Evolutionary conservation across 2,329 filamentous ascomycete species (phyloP), one percentile per base, ranked within the genome.

Genomic region (Zymoseptoria ardabiliae): DNA sequence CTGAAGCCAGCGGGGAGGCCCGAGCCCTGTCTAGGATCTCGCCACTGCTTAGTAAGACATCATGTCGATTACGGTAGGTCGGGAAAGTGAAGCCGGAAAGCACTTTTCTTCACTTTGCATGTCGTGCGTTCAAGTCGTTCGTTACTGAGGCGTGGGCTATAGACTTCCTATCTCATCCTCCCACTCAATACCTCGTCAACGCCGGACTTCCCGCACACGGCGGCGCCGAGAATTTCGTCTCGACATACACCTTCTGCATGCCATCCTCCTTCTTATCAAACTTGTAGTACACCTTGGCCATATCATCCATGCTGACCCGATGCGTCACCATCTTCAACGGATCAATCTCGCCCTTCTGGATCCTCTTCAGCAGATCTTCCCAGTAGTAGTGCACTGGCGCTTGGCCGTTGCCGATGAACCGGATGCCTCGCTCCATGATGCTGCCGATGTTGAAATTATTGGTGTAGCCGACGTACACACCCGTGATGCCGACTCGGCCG

Each of bases 381-480:
- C 90, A 95, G 76, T 95, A 94, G 68, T 86, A 83, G 68, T 93
- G 89, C 0, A 95, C 89, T 0, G 90, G 90, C 2, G 83, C 83
- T 70, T 86, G 84, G 3, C 84, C 84, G 65, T 86, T 86, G 50
- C 84, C 84, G 64, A 85, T 91, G 51, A 96, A 81, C 1, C 89
- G 86, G 65, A 95, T 85, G n/a, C 90, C 90, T 30, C 89, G 85
- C 75, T 95, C 85, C 90, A 95, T 95, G 13, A 95, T 71, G 0
- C 89, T 86, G 9, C 91, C 90, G 66, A 93, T 86, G 74, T 90
- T 90, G 79, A 93, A 90, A 73, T 90, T 87, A 74, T 91, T 91
- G 21, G 87, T 90, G 70, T 78, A 85, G 28, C 82, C 83, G 45
- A 82, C 81, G 68, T 86, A 86, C 10, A 85, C 83, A 57, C 90